Evolutionary conservation across 2,329 filamentous ascomycete genomes (phyloP).

Genomic region (Nothophoma quercina): DNA sequence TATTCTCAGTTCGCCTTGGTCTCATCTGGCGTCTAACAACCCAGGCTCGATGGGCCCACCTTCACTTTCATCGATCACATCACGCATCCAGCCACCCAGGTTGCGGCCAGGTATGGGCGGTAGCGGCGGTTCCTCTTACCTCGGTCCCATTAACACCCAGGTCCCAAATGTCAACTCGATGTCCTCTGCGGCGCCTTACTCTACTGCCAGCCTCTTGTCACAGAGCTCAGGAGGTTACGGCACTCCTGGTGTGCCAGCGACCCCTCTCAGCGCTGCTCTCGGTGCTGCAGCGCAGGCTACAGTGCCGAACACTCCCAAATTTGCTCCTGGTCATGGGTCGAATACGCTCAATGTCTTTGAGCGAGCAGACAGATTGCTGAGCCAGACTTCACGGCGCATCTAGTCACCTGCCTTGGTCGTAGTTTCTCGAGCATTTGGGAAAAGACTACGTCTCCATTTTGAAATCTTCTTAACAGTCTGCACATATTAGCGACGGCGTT

Average conservation of each 20-base stretch:
- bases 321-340: slow-evolving; percentile 28
- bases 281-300: slow-evolving; percentile 91
- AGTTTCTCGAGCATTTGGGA: too few species aligned
- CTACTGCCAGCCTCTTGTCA: slow-evolving; percentile 36
- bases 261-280: slow-evolving; percentile 85
- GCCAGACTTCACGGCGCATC: slow-evolving; percentile 40
- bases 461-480: slow-evolving; percentile 8
- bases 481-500: slow-evolving; percentile 18
- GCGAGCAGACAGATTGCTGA: slow-evolving; percentile 44
- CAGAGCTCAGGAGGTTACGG: slow-evolving; percentile 55
- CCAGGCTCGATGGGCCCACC: slow-evolving; percentile 39
- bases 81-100: slow-evolving; percentile 43
- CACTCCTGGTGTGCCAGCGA: slow-evolving; percentile 73
- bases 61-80: slow-evolving; percentile 45
- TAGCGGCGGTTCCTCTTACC: slow-evolving; percentile 36
- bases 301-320: slow-evolving; percentile 67
- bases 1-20: slow-evolving; percentile 73
- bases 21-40: slow-evolving; percentile 58
- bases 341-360: slow-evolving; percentile 47
- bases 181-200: slow-evolving; percentile 38
- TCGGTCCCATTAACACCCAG: slow-evolving; percentile 48
- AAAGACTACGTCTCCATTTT: too few species aligned
- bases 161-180: slow-evolving; percentile 39
- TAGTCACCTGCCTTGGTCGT: slow-evolving; percentile 14
- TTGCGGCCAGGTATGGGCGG: slow-evolving; percentile 39